Base-by-base conservation (phyloP, 106 monocot species). In the Dendrobium officinale region DNA sequence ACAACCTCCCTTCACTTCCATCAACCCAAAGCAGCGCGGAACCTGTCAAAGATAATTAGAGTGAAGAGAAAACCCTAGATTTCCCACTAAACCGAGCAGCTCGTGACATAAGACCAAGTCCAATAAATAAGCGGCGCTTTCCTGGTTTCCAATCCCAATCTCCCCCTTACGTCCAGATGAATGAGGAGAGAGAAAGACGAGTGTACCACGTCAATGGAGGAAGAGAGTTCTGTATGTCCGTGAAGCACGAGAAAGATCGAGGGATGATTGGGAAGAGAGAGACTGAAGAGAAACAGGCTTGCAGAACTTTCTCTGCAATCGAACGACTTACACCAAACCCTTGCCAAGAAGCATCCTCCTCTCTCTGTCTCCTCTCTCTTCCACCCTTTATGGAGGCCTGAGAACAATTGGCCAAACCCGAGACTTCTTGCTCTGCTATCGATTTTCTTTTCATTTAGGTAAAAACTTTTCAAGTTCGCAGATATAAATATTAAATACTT, bases 231-330 rank as follows among this genome's bases (percentile, higher is more conserved):
- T n/a, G n/a, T 70, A 70, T 33, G 37, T 33, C 70, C 70, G 70
- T 70, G 70, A 70, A 70, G 70, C 70, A 70, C 70, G 70, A 70
- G 70, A 70, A 70, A 70, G 70, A 70, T 70, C 31, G 15, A 40
- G 70, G 29, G 70, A 70, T 70, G 70, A 70, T 70, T 70, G 70
- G 70, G 70, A 37, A 37, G 37, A 31, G 68, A 70, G 29, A 70
- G 37, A 70, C 22, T 33, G 37, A n/a, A 13, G 17, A 37, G 70
- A 70, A 2, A 37, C 16, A 70, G 70, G 37, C 37, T 70, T 70
- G 37, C 16, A 70, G 29, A 40, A 70, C 70, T 70, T 70, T 70
- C 64, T 66, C 31, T 29, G 70, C 37, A 70, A 70, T 16, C 37
- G 13, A 19, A 70, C 33, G 64, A 66, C 26, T 10, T 66, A 70